Evolutionary conservation across 192 early-diverging fungal genomes (phyloP), one percentile per base, ranked within the genome.

Genomic region (Umbelopsis ramanniana): DNA sequence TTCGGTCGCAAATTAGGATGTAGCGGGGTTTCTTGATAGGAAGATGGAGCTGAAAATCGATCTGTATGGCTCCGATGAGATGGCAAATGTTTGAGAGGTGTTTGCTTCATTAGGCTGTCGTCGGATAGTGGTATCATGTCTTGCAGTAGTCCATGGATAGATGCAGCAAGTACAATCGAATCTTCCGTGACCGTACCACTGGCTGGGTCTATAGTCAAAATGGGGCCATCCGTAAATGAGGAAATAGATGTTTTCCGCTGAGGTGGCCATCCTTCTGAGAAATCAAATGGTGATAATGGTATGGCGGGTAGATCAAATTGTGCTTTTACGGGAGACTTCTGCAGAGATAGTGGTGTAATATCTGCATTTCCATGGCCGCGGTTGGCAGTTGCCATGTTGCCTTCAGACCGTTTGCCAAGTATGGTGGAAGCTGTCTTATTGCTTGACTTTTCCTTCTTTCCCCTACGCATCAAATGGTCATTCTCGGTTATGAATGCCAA

Each of bases 271-370:
- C 50, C 52, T 35, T 52, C 24, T 24, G 47, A 38, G 29, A 74
- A 29, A 46, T 74, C 63, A 48, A 74, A 69, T 33, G 73, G 73
- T 15, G 73, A 74, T 19, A 74, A 67, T 23, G 67, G 73, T 53
- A 74, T 74, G 7, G 45, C 53, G 15, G 73, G 73, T 1, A 74
- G 29, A 37, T 74, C 67, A 60, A 74, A 74, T 29, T 22, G 23
- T 26, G 50, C 52, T 23, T 48, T 70, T 10, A 52, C 45, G 4
- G 68, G 45, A 7, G 46, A 52, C 33, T 21, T 46, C 7, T 48
- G 47, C n/a, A 50, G 48, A 11, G 21, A 38, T 21, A 57, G 52
- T 21, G 52, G 43, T 12, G 46, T 33, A 57, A 55, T 29, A n/a
- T 17, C 14, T 12, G 3, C 38, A 52, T 46, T 26, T 53, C 22